phyloP scores from a whole-genome alignment of 768 basidiomycete species.

The Dendrothele bispora region DNA sequence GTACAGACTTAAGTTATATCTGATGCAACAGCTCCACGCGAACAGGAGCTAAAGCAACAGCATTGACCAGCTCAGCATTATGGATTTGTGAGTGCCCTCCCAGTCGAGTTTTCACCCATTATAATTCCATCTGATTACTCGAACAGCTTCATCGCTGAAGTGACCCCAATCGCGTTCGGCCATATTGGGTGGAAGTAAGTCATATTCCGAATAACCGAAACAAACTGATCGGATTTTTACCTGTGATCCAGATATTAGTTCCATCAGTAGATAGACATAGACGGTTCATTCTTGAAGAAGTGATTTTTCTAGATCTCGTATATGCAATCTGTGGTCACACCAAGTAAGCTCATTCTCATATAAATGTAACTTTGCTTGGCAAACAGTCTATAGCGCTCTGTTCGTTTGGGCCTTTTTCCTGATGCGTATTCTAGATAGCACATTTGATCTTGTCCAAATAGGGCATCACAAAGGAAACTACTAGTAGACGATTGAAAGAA shows the following conservation, averaged over 20 bases:
- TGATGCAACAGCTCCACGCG: slow-evolving; percentile 28
- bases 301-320: slow-evolving; percentile 31
- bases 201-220: background rate
- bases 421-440: slow-evolving; percentile 18
- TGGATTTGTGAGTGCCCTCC: slow-evolving; percentile 39
- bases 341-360: slow-evolving; percentile 28
- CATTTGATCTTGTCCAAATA: background rate
- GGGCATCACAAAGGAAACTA: slow-evolving; percentile 32
- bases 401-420: slow-evolving; percentile 45
- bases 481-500: slow-evolving; percentile 43
- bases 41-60: slow-evolving; percentile 43
- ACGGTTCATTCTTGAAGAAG: background rate
- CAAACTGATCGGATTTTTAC: background rate
- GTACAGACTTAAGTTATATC: no score
- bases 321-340: slow-evolving; percentile 46
- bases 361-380: background rate
- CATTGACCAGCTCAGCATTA: slow-evolving; percentile 40
- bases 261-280: no score
- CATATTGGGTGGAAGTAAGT: slow-evolving; percentile 41
- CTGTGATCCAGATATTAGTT: slow-evolving; percentile 30
- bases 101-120: background rate
- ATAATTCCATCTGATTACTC: no score
- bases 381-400: slow-evolving; percentile 24
- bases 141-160: slow-evolving; percentile 45
- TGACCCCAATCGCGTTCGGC: slow-evolving; percentile 38